Percentiles rank a stretch among this genome's conserved stretches.
These are phyloP conservation scores for Hordeum marinum DNA, from an alignment of 176 grass and related monocot genomes.

Conservation along the genomic window DNA sequence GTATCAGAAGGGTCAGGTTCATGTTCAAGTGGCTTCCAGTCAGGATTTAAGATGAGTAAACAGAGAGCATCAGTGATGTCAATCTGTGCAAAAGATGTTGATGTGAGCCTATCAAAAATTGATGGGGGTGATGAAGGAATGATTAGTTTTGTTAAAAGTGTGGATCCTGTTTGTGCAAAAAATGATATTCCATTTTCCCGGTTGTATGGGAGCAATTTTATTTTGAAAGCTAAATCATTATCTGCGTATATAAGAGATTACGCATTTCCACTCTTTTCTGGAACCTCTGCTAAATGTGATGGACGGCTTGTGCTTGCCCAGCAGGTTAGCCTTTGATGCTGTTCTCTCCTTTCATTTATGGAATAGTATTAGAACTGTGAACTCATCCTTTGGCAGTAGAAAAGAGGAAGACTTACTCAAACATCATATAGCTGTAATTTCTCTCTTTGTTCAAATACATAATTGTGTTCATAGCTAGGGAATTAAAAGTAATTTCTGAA, in stretches of 20 bases:
- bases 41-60: conserved; percentile 88
- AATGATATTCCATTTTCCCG: conserved; percentile 89
- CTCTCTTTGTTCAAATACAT: not conserved
- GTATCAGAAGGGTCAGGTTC: conserved; percentile 77
- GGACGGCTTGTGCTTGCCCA: conserved; percentile 88
- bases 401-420: not conserved
- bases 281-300: conserved; percentile 84
- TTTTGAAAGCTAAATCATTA: conserved; percentile 71
- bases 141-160: conserved; percentile 71
- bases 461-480: not conserved
- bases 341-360: conserved; percentile 1
- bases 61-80: conserved; percentile 79
- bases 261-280: conserved; percentile 77
- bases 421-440: not conserved
- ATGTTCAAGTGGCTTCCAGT: conserved; percentile 78
- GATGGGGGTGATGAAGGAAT: conserved; percentile 81
- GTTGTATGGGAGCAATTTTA: conserved; percentile 90
- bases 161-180: conserved; percentile 70
- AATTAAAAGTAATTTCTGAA: conserved; percentile 16
- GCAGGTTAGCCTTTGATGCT: conserved; percentile 55
- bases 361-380: conserved; percentile 8
- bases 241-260: conserved; percentile 75
- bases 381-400: conserved; percentile 1
- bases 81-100: conserved; percentile 66
- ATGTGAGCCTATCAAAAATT: conserved; percentile 80